phyloP scores from a whole-genome alignment of 352 stramenopile genomes.

The Pythium utonaiense region DNA sequence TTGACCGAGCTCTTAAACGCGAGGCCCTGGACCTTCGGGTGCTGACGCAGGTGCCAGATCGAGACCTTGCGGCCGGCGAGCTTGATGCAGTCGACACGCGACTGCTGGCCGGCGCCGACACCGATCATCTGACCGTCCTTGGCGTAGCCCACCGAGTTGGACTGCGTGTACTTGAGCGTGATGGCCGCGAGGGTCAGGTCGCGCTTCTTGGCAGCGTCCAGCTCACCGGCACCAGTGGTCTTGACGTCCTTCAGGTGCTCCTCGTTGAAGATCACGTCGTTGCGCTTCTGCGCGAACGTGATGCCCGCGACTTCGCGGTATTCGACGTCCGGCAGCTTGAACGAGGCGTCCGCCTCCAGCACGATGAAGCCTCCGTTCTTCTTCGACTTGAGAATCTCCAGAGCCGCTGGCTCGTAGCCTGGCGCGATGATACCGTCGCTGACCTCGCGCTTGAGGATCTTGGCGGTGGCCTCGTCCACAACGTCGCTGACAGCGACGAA shows the following conservation, averaged over 20 bases:
- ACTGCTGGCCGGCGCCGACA: constrained; percentile 99
- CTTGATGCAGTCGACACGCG: constrained; percentile 99
- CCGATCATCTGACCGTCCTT: constrained; percentile 99
- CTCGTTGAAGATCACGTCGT: constrained; percentile 94
- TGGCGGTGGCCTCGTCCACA: constrained; percentile 97
- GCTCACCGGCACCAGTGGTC: constrained; percentile 79
- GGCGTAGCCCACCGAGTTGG: constrained; percentile 98
- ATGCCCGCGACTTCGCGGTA: constrained; percentile 98
- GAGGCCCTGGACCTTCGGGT: constrained; percentile 94
- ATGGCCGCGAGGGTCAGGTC: constrained; percentile 99
- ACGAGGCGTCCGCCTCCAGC: constrained; percentile 93
- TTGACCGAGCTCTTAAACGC: constrained; percentile 98
- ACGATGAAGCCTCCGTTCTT: constrained; percentile 99
- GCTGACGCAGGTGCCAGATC: constrained; percentile 98
- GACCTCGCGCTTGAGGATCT: constrained; percentile 98
- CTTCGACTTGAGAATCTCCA: constrained; percentile 98
- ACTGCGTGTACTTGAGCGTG: constrained; percentile 99
- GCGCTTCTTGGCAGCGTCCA: constrained; percentile 91
- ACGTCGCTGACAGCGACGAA: constrained; percentile 98
- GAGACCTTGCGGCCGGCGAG: constrained; percentile 97
- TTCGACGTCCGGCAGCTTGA: constrained; percentile 92
- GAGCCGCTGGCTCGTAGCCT: constrained; percentile 95
- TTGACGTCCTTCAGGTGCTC: constrained; percentile 93
- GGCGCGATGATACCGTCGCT: constrained; percentile 99
- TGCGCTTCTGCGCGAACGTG: constrained; percentile 98